Evolutionary conservation across 1,284 basidiomycete species (phyloP).

Genomic region (Athelia psychrophila): DNA sequence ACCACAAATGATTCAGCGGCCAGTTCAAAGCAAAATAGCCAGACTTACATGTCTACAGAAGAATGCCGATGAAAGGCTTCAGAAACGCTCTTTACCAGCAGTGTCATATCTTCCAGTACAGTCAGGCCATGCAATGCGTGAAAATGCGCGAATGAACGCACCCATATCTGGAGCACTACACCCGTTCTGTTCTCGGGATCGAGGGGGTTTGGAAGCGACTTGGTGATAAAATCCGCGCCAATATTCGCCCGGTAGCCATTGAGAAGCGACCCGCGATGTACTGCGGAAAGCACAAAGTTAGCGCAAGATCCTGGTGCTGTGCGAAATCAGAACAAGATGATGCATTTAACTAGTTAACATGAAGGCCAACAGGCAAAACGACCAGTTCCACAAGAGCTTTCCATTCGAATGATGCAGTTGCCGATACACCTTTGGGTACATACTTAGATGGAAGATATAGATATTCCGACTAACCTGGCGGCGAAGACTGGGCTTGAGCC

Average conservation of each 20-base stretch:
- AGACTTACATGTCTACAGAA: constrained; percentile 68
- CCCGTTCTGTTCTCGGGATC: constrained; percentile 39
- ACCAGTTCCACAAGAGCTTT: too few species aligned
- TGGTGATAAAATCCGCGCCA: constrained; percentile 80
- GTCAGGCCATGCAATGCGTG: constrained; percentile 3
- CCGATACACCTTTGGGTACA: too few species aligned
- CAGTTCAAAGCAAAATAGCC: background rate
- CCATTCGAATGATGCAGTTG: too few species aligned
- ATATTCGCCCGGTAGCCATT: constrained; percentile 79
- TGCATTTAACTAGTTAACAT: too few species aligned
- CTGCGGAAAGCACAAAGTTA: constrained; percentile 41
- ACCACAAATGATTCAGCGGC: background rate
- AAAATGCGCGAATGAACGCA: constrained; percentile 22
- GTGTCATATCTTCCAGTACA: constrained; percentile 48
- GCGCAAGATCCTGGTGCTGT: too few species aligned
- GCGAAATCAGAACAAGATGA: too few species aligned
- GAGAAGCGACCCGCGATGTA: constrained; percentile 53
- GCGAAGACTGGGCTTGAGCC: too few species aligned
- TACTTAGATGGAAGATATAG: too few species aligned
- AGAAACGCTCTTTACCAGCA: constrained; percentile 83
- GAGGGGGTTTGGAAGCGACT: constrained; percentile 59
- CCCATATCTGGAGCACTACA: constrained; percentile 79
- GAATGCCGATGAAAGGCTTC: constrained; percentile 74
- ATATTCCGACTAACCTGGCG: too few species aligned
- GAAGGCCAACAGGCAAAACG: too few species aligned